Conservation (phyloP, 2,329 filamentous ascomycete species). For the Rachicladosporium sp. region DNA sequence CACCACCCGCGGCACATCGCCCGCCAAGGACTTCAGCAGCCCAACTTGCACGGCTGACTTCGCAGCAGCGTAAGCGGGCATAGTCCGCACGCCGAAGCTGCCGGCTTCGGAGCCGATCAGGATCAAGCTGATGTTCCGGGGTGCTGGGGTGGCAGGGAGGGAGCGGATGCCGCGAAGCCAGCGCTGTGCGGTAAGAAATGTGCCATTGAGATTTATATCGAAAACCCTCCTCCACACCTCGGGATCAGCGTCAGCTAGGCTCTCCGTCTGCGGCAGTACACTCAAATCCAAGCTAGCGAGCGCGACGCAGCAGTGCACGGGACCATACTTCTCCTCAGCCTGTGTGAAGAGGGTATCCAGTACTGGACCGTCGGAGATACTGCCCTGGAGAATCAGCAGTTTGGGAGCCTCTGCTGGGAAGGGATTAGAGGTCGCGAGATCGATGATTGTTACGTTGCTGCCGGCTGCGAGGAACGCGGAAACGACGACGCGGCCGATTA, state of each 20-base stretch:
- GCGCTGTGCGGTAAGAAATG: conserved; percentile 31
- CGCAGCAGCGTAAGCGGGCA: conserved; percentile 33
- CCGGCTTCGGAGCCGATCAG: conserved; percentile 36
- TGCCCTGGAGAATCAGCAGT: background rate
- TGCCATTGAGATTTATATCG: conserved; percentile 32
- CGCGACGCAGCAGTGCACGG: conserved; percentile 30
- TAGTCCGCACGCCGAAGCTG: conserved; percentile 30
- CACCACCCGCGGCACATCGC: conserved; percentile 29
- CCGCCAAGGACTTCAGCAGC: conserved; percentile 29
- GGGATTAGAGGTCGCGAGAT: background rate
- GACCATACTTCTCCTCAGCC: conserved; percentile 24
- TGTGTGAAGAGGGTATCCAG: conserved; percentile 14
- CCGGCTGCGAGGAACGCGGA: conserved; percentile 32
- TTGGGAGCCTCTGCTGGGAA: background rate
- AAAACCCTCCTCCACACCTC: conserved; percentile 29
- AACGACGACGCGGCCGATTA: conserved; percentile 29
- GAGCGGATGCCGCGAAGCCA: conserved; percentile 29
- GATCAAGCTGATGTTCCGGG: conserved; percentile 28
- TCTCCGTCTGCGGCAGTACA: conserved; percentile 27
- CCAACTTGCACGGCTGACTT: conserved; percentile 37
- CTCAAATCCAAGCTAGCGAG: conserved; percentile 34
- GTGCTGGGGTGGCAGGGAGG: too few species aligned
- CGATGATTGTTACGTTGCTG: conserved; percentile 7
- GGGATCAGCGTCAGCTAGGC: conserved; percentile 30
- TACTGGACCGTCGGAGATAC: background rate